phyloP scores from a whole-genome alignment of 2,329 filamentous ascomycete genomes.

The Pseudogymnoascus sp. region DNA sequence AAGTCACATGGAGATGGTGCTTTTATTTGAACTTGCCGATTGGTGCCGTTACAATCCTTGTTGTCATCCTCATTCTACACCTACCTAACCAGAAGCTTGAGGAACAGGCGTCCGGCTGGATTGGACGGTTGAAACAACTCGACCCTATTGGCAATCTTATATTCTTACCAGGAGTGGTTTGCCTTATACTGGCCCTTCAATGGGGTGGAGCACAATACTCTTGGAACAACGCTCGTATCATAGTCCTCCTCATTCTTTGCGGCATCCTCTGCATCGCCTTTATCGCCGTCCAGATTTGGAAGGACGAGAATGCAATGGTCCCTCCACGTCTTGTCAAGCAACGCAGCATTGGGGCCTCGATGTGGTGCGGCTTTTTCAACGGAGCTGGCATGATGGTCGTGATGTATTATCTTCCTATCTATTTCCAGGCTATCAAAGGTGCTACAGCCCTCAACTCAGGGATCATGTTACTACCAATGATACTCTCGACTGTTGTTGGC shows the following conservation, averaged over 20 bases:
- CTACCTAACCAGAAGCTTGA: slow-evolving; percentile 27
- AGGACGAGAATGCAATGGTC: slow-evolving; percentile 24
- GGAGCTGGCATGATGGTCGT: slow-evolving; percentile 22
- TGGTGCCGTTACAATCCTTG: slow-evolving; percentile 27
- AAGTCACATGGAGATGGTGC: slow-evolving; percentile 27
- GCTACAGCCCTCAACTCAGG: slow-evolving; percentile 31
- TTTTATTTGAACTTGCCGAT: slow-evolving; percentile 32
- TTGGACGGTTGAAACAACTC: slow-evolving; percentile 28
- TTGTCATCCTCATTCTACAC: slow-evolving; percentile 34
- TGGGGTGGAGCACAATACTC: slow-evolving; percentile 37
- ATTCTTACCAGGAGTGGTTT: slow-evolving; percentile 24
- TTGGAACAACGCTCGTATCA: slow-evolving; percentile 28
- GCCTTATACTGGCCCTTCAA: slow-evolving; percentile 27
- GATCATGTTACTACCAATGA: slow-evolving; percentile 27
- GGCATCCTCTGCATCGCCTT: slow-evolving; percentile 21
- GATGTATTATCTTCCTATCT: slow-evolving; percentile 36
- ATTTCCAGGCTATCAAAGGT: slow-evolving; percentile 37
- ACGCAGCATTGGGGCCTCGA: slow-evolving; percentile 26
- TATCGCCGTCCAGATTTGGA: slow-evolving; percentile 8
- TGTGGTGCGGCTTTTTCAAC: slow-evolving; percentile 28
- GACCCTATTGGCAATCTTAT: slow-evolving; percentile 28
- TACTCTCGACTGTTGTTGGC: slow-evolving; percentile 24
- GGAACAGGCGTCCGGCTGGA: slow-evolving; percentile 29
- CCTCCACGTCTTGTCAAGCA: slow-evolving; percentile 29
- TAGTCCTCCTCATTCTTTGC: slow-evolving; percentile 26